phyloP scores from a whole-genome alignment of 495 filamentous ascomycete genomes.

The Aspergillus sparsus region DNA sequence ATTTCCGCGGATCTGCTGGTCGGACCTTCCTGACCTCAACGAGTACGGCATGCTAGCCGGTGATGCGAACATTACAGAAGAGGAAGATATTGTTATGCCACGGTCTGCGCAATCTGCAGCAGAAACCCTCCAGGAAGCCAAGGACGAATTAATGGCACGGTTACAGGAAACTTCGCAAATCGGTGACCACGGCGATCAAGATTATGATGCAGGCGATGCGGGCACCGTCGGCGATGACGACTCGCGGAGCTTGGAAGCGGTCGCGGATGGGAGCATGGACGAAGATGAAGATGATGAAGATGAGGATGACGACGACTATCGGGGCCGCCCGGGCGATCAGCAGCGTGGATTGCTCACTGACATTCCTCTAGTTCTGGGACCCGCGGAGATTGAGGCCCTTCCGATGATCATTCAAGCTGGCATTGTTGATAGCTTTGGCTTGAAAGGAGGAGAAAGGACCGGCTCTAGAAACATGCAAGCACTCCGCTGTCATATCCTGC shows the following conservation, averaged over 20 bases:
- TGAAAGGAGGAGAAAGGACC: constrained; percentile 53
- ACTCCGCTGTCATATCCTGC: constrained; percentile 80
- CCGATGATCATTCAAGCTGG: constrained; percentile 94
- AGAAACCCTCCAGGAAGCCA: constrained; percentile 55
- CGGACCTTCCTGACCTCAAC: constrained; percentile 49
- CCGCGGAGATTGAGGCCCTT: constrained; percentile 88
- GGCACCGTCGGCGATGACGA: constrained; percentile 51
- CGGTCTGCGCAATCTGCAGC: constrained; percentile 57
- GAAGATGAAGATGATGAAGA: constrained; percentile 70
- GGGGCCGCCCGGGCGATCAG: constrained; percentile 76
- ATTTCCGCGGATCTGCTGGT: constrained; percentile 50
- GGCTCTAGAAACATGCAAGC: constrained; percentile 78
- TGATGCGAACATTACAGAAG: constrained; percentile 44
- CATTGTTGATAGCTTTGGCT: constrained; percentile 61
- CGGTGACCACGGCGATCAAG: constrained; percentile 42
- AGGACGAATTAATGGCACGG: constrained; percentile 60
- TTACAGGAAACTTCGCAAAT: constrained; percentile 53
- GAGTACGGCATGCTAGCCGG: constrained; percentile 39
- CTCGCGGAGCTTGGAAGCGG: constrained; percentile 45
- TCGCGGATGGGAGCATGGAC: constrained; percentile 57
- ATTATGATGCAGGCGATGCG: constrained; percentile 52
- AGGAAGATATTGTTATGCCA: constrained; percentile 50
- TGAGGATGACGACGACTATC: constrained; percentile 76
- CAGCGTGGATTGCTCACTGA: constrained; percentile 87
- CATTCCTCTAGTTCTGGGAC: constrained; percentile 89